Base-by-base conservation (phyloP, 805 yeast genomes). In the Zygosaccharomyces rouxii region DNA sequence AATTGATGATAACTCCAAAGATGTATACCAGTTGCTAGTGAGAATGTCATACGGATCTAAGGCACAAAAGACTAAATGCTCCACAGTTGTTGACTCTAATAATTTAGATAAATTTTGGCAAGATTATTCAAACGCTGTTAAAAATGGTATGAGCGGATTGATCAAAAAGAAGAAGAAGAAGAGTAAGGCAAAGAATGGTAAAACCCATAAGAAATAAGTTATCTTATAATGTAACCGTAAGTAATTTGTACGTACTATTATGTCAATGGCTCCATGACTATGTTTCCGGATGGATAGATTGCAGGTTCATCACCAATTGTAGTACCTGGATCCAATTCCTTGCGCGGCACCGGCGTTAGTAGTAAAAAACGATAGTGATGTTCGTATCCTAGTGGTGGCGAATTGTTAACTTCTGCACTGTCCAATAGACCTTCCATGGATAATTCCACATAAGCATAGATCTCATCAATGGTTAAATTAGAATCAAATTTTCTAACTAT, bases 101-200 rank as follows among this genome's bases (percentile, higher is more conserved):
- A 68, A 77, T 3, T 71, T 90, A 55, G 87, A 83, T 53, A 64
- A 71, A 50, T 90, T 90, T 64, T 90, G 97, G 97, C 64, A 67
- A 38, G 81, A 80, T 22, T 90, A 89, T 67, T 69, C 87, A 1
- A 80, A 79, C 38, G 78, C 78, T 0, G 73, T 89, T 48, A 89
- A 87, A 63, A 62, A 73, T 19, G 90, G 94, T 4, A 80, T 86
- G 66, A 71, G 71, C 3, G 96, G 96, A 1, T 74, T 90, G 65
- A 78, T 81, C 62, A 87, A 84, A 77, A 89, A 87, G 71, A 88
- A 86, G 51, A 88, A 87, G 74, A 78, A 76, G 71, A 82, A 79
- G 71, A 74, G 76, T 63, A 75, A 73, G 69, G 55, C 72, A 65
- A 53, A 49, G 38, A 43, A 41, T 14, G 46, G 47, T 40, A 54